Base-by-base conservation (phyloP, 768 basidiomycete genomes). In the Xerocomellus dryophilus region DNA sequence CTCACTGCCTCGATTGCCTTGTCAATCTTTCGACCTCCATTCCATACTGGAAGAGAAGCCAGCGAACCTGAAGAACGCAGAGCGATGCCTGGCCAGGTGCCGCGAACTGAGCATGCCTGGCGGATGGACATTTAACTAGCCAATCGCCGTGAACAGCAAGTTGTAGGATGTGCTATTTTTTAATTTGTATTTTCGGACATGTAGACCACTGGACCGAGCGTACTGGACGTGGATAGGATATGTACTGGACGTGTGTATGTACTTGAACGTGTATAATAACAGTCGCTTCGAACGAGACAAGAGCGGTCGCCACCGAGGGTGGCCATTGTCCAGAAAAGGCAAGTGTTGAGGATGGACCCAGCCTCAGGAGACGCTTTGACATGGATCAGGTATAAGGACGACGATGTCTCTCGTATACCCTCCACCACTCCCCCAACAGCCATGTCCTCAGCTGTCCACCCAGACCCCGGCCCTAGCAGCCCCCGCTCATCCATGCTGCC, bases 51-150 rank as follows among this genome's bases (percentile, higher is more conserved):
- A 65, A 42, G 45, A n/a, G 25, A 48, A 43, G 55, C 43, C 47
- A 43, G 51, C 54, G 27, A 47, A 39, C 15, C 43, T 54, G 51
- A 44, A 55, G 31, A 31, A 61, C n/a, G 57, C 52, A 43, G 53
- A 54, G 57, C 53, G 50, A 38, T 58, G 63, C 34, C 39, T 62
- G 42, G 42, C 31, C 15, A 61, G 61, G 51, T 57, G 57, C 41
- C 56, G 65, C 38, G 73, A 76, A 56, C 57, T 63, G 57, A 70
- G 69, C 43, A 76, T 76, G 75, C 75, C 75, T 32, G 73, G 75
- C 15, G 72, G 71, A 43, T 77, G 76, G 76, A 70, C 61, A 5
- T 70, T 69, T 35, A 42, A 21, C 42, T 71, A 51, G 47, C 32
- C 48, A 32, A 50, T 38, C n/a, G n/a, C n/a, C n/a, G n/a, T n/a